Evolutionary conservation across 2,329 filamentous ascomycete genomes (phyloP), one percentile per base, ranked within the genome.

Genomic region (Cladosporium sp.): DNA sequence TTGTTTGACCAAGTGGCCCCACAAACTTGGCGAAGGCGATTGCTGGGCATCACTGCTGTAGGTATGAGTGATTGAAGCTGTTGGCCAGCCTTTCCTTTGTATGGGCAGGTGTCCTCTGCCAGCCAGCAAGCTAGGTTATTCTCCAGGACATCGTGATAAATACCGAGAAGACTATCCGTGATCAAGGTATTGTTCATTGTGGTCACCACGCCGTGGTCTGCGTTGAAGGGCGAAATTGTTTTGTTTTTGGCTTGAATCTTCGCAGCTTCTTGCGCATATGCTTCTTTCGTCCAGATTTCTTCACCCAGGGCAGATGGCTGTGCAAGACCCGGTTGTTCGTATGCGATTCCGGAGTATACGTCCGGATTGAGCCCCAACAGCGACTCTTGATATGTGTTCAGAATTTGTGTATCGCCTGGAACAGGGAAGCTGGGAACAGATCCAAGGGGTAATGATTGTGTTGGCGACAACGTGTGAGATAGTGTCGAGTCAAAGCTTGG

Each of bases 91-190:
- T 49, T 47, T 8, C 38, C 41, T 21, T 34, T 49, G 59, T 61
- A 61, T n/a, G 59, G 59, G 41, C 59, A 61, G 3, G 59, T 61
- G 8, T 49, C 41, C 21, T 61, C 59, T 21, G 59, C 24, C 26
- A 61, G n/a, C 59, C 59, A 61, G 28, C 59, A 61, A 14, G 59
- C 59, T 21, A 61, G 41, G 2, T 61, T 61, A 18, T 61, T 61
- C 41, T 61, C 59, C 18, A 61, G 44, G 28, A 61, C 59, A 34
- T 61, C 59, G 26, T 61, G 59, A 11, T 61, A 61, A 18, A 61
- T 61, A n/a, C 41, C 59, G 32, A 61, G 59, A 15, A 61, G 59
- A 49, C 38, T 61, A n/a, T 49, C 41, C 10, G 59, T 61, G 26
- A 61, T 61, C 14, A 61, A 26, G 10, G 59, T 32, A 28, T 61